Evolutionary conservation across 2,329 filamentous ascomycete species (phyloP), one percentile per base, ranked within the genome.

Genomic region (Colletotrichum euphorbiae): DNA sequence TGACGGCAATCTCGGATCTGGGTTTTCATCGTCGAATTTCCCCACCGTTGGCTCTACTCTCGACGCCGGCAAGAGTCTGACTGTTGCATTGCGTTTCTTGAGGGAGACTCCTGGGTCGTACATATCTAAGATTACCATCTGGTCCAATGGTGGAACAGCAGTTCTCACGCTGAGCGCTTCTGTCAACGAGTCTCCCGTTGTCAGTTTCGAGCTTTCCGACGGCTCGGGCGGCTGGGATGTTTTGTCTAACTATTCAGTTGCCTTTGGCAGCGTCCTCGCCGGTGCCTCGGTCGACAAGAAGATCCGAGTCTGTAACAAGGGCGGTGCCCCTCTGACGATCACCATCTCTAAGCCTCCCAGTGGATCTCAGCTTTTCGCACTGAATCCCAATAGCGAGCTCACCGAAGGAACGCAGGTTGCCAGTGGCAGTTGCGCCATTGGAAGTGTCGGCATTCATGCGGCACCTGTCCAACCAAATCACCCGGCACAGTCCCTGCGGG

Each of bases 311-410:
- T 80, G 78, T 71, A 81, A 81, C 55, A 70, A 72, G 17, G 79
- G 79, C 31, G 79, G 78, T 13, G 78, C 77, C 2, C 72, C 74
- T 9, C 64, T 81, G 15, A 74, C 74, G 1, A 77, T 81, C 56
- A 79, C 78, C 36, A 80, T 80, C 58, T 78, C 75, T 11, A 80
- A 80, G 71, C 78, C 79, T 6, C 78, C 78, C 5, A 69, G 73
- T 9, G 67, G 74, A 13, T 65, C 72, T 3, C 77, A 79, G 69
- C 66, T 80, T 11, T 74, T 77, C 3, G 77, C 77, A 9, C 71
- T 76, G 2, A 77, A 77, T 46, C 72, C 76, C 1, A 72, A 71
- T 4, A 71, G 72, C 13, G 78, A 79, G 55, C 70, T 79, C 3
- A 74, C 75, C 31, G 78, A 80, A 67, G 77, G 75, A 38, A 74